Evolutionary conservation across 495 filamentous ascomycete species (phyloP), one percentile per base, ranked within the genome.

Genomic region (Podospora sp.): DNA sequence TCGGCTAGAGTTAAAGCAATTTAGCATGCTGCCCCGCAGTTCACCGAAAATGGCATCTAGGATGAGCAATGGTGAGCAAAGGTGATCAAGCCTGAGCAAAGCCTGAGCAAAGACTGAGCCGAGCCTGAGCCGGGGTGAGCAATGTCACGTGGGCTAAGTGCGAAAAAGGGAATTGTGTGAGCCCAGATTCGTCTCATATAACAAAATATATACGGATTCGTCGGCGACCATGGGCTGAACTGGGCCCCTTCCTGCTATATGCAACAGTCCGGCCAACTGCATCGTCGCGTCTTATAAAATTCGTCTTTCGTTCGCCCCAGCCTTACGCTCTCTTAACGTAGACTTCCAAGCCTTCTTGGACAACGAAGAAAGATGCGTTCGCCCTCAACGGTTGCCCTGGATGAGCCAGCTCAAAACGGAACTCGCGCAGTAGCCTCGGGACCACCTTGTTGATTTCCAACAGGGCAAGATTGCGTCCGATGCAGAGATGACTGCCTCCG

Each of bases 361-460:
- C 80, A 26, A 86, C 81, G 71, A 87, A 86, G 71, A 86, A 85
- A 22, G 82, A 83, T 33, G 83, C 78, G 68, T 85, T 81, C 25
- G 79, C 79, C 69, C 74, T 78, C 70, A 84, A 77, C 50, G 77
- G 76, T 63, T 70, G 71, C 16, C 73, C 76, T 0, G 83, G 82
- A 65, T 84, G 71, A 56, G 75, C 81, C 58, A 86, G 72, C 74
- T 80, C 72, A 64, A 87, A 83, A 62, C 83, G 73, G 67, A 82
- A 87, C 66, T 84, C 80, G 21, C 81, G 76, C 65, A 85, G 68
- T 18, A 85, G 73, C 46, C 78, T 73, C 9, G 84, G 82, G 14
- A 86, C 70, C 25, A 86, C 81, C 76, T 86, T 87, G 68, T 83
- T 85, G 63, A 87, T 83, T 75, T 87, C 84, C 24, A 87, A 71